phyloP scores from a whole-genome alignment of 164 flowering plant genomes.

The Cinnamomum chago region DNA sequence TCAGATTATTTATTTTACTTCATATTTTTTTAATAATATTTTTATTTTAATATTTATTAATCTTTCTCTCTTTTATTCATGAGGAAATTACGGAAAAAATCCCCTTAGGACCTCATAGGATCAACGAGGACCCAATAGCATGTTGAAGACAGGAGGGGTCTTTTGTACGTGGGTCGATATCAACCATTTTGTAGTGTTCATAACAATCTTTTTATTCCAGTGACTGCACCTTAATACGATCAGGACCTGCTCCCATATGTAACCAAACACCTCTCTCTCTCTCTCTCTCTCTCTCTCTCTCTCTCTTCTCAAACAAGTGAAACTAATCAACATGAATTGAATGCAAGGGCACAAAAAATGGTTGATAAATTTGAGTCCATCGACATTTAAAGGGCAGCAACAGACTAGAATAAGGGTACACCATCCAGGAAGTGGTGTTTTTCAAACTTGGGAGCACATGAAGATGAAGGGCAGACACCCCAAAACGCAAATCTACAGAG shows the following conservation, averaged over 20 bases:
- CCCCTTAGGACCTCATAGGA: too few species aligned
- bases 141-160: too few species aligned
- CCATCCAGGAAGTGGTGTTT: slow-evolving; percentile 70
- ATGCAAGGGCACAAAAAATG: slow-evolving; percentile 31
- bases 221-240: slow-evolving; percentile 15
- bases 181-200: too few species aligned
- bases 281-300: background rate
- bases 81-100: too few species aligned
- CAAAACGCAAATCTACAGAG: slow-evolving; percentile 35
- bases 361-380: slow-evolving; percentile 71
- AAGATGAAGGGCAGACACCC: slow-evolving; percentile 50
- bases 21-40: too few species aligned
- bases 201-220: slow-evolving; percentile 5
- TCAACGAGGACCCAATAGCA: too few species aligned
- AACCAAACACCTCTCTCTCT: background rate
- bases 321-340: slow-evolving; percentile 19
- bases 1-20: too few species aligned
- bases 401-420: slow-evolving; percentile 78
- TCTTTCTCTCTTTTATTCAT: too few species aligned
- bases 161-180: too few species aligned
- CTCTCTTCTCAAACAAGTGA: slow-evolving; percentile 9
- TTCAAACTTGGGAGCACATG: slow-evolving; percentile 81
- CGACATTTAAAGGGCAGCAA: slow-evolving; percentile 62
- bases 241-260: slow-evolving; percentile 29
- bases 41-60: too few species aligned